These are phyloP conservation scores for Plasmodium fragile DNA, from an alignment of 169 alveolate genomes.

Conservation along the genomic window DNA sequence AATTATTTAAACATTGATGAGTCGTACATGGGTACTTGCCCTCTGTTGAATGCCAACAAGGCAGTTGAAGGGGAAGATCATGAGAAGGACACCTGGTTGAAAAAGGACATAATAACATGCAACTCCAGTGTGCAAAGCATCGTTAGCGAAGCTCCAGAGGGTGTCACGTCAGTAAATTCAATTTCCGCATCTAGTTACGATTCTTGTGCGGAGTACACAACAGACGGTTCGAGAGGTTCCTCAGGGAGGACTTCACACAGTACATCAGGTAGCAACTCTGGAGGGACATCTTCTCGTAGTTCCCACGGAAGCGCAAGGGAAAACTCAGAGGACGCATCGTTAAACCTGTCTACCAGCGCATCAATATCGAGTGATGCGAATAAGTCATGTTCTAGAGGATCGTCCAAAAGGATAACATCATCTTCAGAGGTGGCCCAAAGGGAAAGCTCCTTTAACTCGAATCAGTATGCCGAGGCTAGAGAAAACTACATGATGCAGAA, in stretches of 20 bases:
- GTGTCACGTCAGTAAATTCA: slow-evolving; percentile 5
- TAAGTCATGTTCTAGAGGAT: not conserved
- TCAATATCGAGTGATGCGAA: not conserved
- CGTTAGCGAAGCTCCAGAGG: slow-evolving; percentile 11
- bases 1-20: slow-evolving; percentile 27
- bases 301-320: not conserved
- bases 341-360: not conserved
- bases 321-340: not conserved
- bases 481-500: slow-evolving; percentile 10
- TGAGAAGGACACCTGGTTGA: not conserved
- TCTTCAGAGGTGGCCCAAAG: not conserved
- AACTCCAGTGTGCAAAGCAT: slow-evolving; percentile 7
- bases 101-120: not conserved
- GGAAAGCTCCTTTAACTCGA: slow-evolving; percentile 22
- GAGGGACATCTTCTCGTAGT: not conserved
- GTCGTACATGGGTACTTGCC: not conserved
- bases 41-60: not conserved
- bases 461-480: not conserved
- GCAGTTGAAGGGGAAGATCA: slow-evolving; percentile 1
- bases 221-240: not conserved
- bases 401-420: slow-evolving; percentile 1
- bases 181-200: not conserved
- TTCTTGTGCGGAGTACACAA: not conserved
- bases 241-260: not conserved
- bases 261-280: not conserved